phyloP scores from a whole-genome alignment of 2,329 filamentous ascomycete species.

The Diaporthe citriasiana region DNA sequence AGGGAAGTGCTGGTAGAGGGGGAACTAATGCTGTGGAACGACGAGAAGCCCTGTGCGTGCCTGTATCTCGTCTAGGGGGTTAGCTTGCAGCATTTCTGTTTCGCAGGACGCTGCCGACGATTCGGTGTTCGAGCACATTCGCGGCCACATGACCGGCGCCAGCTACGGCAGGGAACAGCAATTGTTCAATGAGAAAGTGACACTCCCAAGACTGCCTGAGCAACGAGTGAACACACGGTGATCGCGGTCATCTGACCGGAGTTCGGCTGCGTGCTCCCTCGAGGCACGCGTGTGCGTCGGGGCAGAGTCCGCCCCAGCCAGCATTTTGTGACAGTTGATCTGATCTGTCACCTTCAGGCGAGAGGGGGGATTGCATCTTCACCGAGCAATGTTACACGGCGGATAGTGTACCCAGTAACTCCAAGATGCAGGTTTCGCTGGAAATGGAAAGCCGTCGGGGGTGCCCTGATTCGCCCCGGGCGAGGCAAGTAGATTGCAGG shows the following conservation, averaged over 20 bases:
- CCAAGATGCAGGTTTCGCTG: constrained; percentile 33
- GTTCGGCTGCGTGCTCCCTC: constrained; percentile 27
- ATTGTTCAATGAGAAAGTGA: constrained; percentile 18
- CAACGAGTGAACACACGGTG: neutral
- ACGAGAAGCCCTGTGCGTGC: constrained; percentile 20
- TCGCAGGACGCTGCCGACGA: constrained; percentile 19
- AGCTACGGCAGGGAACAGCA: constrained; percentile 1
- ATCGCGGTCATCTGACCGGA: constrained; percentile 21
- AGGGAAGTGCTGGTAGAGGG: neutral
- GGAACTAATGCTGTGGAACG: constrained; percentile 23
- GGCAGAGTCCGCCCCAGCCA: constrained; percentile 23
- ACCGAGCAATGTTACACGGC: constrained; percentile 30
- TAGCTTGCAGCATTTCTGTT: constrained; percentile 5
- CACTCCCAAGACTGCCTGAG: constrained; percentile 1
- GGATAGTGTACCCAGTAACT: constrained; percentile 30
- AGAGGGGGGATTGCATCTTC: constrained; percentile 14
- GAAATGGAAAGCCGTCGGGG: constrained; percentile 19
- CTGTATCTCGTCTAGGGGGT: constrained; percentile 1
- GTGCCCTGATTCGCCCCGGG: neutral
- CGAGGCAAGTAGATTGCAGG: constrained; percentile 3
- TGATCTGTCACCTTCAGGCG: constrained; percentile 31
- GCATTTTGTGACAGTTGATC: constrained; percentile 37
- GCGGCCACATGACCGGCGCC: constrained; percentile 25
- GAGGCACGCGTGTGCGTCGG: constrained; percentile 23
- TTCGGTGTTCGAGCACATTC: constrained; percentile 14